A percentile compares a stretch with the other conserved stretches of the same genome.
These are phyloP conservation scores for Gracilariopsis chorda DNA, from an alignment of 23 red algal genomes.

Conservation along the genomic window DNA sequence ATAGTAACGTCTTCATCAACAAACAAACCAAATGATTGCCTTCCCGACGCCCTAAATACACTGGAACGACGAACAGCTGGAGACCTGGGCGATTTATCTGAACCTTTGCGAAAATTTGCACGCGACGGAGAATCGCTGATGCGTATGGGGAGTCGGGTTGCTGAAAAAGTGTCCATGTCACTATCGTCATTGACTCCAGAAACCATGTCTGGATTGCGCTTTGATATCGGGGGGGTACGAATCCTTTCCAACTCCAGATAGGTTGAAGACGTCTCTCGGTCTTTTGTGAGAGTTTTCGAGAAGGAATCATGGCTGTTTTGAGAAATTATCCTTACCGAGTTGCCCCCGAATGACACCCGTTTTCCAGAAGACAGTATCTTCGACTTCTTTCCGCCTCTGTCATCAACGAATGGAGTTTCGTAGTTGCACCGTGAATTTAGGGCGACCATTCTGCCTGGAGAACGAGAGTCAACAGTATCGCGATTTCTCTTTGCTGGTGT, in stretches of 20 bases:
- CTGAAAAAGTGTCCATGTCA: neutral
- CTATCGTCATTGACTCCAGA: conserved; percentile 6
- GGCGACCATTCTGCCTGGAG: neutral
- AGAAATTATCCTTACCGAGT: conserved; percentile 7
- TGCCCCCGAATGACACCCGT: conserved; percentile 28
- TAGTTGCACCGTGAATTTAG: neutral
- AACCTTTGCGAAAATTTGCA: neutral
- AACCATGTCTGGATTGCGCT: neutral
- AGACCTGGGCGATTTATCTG: neutral
- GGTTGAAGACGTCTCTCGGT: neutral
- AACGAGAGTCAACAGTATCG: neutral
- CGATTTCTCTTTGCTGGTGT: neutral
- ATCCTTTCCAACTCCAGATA: neutral
- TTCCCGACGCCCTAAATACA: neutral
- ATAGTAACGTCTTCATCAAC: conserved; percentile 17
- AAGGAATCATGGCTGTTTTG: neutral
- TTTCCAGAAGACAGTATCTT: neutral
- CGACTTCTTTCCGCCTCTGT: neutral
- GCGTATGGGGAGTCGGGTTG: neutral
- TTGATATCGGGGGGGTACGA: neutral
- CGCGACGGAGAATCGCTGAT: neutral
- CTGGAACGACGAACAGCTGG: neutral
- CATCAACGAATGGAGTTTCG: neutral
- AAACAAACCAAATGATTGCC: conserved; percentile 11
- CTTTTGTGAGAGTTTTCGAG: neutral